These are phyloP conservation scores for Wickerhamiella siamensis DNA, from an alignment of 805 yeast species.

Conservation along the genomic window DNA sequence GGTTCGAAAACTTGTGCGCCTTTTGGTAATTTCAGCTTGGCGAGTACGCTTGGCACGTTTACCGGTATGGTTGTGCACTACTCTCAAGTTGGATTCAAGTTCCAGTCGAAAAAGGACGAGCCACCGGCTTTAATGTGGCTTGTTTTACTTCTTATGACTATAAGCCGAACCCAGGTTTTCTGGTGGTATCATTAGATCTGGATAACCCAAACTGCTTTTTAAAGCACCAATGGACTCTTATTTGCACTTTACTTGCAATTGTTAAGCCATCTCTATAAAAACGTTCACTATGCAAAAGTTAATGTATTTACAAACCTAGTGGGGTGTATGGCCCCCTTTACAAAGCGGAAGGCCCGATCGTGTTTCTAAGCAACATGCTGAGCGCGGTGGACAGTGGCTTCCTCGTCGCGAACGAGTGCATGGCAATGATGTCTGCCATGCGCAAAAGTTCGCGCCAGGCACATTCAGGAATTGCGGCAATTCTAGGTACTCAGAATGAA, in stretches of 20 bases:
- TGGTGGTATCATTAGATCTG: not conserved
- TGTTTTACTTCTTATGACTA: not conserved
- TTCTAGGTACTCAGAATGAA: slow-evolving; percentile 48
- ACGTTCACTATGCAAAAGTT: too few relatives aligned
- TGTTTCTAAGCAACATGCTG: slow-evolving; percentile 1
- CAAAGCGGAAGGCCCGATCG: too few relatives aligned
- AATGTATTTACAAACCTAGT: too few relatives aligned
- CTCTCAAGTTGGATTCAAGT: not conserved
- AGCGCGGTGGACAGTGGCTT: slow-evolving; percentile 27
- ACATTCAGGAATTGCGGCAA: slow-evolving; percentile 71
- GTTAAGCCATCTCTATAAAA: too few relatives aligned
- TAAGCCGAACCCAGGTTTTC: not conserved
- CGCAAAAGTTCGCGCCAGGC: slow-evolving; percentile 67
- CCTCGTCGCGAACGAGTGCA: slow-evolving; percentile 77
- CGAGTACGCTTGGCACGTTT: not conserved
- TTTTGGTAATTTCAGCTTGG: not conserved
- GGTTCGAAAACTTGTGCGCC: not conserved
- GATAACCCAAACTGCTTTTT: too few relatives aligned
- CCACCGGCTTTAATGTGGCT: not conserved
- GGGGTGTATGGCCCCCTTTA: too few relatives aligned
- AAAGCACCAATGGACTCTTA: too few relatives aligned
- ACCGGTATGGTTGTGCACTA: not conserved
- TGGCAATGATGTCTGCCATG: slow-evolving; percentile 76
- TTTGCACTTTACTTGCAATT: too few relatives aligned
- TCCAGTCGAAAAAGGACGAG: not conserved